Percentiles rank a stretch among this genome's conserved stretches.
These are phyloP conservation scores for Xanthoceras sorbifolium DNA, from an alignment of 345 rosid species.

Conservation along the genomic window DNA sequence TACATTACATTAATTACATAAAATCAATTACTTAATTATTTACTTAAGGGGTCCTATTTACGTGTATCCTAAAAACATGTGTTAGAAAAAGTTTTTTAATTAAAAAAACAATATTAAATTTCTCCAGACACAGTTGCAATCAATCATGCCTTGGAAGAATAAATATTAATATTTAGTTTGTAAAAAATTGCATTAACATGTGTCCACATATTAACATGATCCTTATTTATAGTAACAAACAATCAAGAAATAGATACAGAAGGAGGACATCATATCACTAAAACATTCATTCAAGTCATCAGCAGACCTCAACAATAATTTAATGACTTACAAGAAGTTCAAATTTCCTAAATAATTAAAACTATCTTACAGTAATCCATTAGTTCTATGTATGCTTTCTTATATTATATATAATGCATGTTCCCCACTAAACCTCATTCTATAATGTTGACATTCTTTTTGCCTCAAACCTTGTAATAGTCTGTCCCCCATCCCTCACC, in stretches of 20 bases:
- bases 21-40: neutral
- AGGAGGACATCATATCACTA: neutral
- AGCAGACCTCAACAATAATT: neutral
- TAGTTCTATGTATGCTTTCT: neutral
- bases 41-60: neutral
- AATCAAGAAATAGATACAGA: neutral
- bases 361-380: neutral
- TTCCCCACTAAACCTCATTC: neutral
- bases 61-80: neutral
- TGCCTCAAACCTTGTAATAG: constrained; percentile 2
- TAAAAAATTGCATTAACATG: neutral
- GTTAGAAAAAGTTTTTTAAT: neutral
- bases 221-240: neutral
- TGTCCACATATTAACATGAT: neutral
- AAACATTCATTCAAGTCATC: neutral
- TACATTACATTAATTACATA: neutral
- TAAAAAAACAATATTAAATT: neutral
- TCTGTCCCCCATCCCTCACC: neutral
- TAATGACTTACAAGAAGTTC: neutral
- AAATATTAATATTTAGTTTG: neutral
- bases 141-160: neutral
- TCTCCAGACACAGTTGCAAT: constrained; percentile 3
- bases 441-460: neutral
- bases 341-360: neutral
- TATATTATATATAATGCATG: neutral